Base-by-base conservation (phyloP, 2,329 filamentous ascomycete species). In the Massarina eburnea region DNA sequence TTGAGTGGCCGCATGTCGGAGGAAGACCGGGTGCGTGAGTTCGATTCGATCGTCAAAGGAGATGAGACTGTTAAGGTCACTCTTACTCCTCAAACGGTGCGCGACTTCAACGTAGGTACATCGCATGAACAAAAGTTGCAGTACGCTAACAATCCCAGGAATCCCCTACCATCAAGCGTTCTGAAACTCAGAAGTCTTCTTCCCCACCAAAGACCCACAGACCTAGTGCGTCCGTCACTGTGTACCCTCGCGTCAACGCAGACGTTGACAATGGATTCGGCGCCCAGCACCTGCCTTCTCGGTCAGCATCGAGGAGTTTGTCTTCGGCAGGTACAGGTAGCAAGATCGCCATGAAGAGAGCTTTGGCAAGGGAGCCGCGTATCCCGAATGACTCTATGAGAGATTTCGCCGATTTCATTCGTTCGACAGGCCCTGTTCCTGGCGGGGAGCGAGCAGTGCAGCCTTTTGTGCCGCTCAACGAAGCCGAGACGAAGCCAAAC, bases 331-430 rank as follows among this genome's bases (percentile, higher is more conserved):
- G 8, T 8, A 10, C 32, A 7, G 58, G 55, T 42, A 52, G 57
- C 15, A 63, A 61, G 42, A 53, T 58, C 1, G 27, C 64, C 2
- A 52, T 64, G 4, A 54, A 50, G n/a, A 59, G 65, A 35, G 61
- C 61, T 8, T 70, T 53, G 46, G 83, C 90, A 19, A 81, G 91
- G 52, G 91, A 96, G 55, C 84, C 90, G 1, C 81, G 86, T 50
- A 76, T 88, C 8, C 78, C 83, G 8, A 76, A 79, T 4, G 87
- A 91, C 51, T 89, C 89, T 0, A 82, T 86, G 8, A 79, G 84
- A 36, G 91, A 96, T 59, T 89, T 96, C 72, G 88, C 90, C 18
- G 87, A 95, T 48, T 96, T 96, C 66, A 89, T 95, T 60, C 86
- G 89, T 48, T 88, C 87, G 1, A 95, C 90, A 22, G 90, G 89